Percentiles rank a stretch among this genome's conserved stretches.
Conservation (phyloP, 129 eudicot species). For the Deinandra increscens region DNA sequence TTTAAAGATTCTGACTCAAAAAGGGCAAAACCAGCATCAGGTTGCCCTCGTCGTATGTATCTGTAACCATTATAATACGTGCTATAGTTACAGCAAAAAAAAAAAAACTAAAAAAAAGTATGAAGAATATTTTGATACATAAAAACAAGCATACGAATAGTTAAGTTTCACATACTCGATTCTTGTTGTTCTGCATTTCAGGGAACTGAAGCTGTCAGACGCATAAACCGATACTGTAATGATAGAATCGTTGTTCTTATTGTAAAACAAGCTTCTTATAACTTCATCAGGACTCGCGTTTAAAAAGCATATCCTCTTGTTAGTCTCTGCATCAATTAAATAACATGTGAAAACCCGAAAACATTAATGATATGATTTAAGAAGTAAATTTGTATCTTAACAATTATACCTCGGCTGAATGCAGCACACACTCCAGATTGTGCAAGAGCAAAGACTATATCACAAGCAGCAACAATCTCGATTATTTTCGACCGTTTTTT, state of each 20-base stretch:
- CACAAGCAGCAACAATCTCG: slow-evolving; percentile 91
- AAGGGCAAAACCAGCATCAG: slow-evolving; percentile 84
- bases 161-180: slow-evolving; percentile 60
- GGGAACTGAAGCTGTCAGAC: slow-evolving; percentile 78
- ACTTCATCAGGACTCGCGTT: slow-evolving; percentile 91
- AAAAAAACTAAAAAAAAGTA: background rate
- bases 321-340: slow-evolving; percentile 63
- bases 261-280: slow-evolving; percentile 88
- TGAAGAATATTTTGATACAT: background rate
- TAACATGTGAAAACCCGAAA: slow-evolving; percentile 10
- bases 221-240: slow-evolving; percentile 95
- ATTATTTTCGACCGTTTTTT: slow-evolving; percentile 78
- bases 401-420: slow-evolving; percentile 69
- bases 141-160: background rate
- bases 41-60: slow-evolving; percentile 73
- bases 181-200: slow-evolving; percentile 90
- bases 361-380: background rate
- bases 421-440: slow-evolving; percentile 97
- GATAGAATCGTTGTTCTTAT: slow-evolving; percentile 87
- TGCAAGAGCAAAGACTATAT: slow-evolving; percentile 88
- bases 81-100: background rate
- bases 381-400: background rate
- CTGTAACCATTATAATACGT: slow-evolving; percentile 42
- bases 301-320: slow-evolving; percentile 82
- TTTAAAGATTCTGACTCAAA: slow-evolving; percentile 88